phyloP scores from a whole-genome alignment of 73 alveolate genomes.

The Stentor coeruleus region DNA sequence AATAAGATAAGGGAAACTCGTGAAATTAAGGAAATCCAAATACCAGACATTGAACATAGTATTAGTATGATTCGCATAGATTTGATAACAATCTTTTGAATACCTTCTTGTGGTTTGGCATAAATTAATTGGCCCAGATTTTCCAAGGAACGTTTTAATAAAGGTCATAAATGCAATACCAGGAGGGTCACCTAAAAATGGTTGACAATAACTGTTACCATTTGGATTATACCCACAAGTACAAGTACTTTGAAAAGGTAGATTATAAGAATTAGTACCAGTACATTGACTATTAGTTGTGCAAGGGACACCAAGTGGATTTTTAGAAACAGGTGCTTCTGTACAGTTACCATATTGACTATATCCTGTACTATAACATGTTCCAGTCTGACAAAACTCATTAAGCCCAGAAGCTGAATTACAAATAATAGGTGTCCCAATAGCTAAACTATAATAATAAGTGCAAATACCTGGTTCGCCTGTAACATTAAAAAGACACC shows the following conservation, averaged over 20 bases:
- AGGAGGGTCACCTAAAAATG: not conserved
- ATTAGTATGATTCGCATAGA: too few species aligned
- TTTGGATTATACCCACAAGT: conserved; percentile 2
- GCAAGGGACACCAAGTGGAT: not conserved
- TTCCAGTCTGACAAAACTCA: not conserved
- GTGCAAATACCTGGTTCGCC: not conserved
- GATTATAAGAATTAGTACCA: not conserved
- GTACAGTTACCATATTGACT: not conserved
- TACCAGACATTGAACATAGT: too few species aligned
- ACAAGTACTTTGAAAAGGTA: not conserved
- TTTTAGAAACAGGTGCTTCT: not conserved
- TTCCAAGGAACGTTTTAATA: not conserved
- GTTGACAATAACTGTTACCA: conserved; percentile 1
- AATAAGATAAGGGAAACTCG: too few species aligned
- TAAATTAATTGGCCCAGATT: not conserved
- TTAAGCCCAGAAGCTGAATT: not conserved
- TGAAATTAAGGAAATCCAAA: too few species aligned
- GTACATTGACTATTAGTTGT: not conserved
- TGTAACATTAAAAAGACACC: not conserved
- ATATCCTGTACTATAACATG: not conserved
- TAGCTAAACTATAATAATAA: not conserved
- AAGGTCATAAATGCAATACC: not conserved
- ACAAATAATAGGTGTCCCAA: not conserved
- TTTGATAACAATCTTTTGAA: not conserved
- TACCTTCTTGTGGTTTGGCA: not conserved